Base-by-base conservation (phyloP, 2,329 filamentous ascomycete genomes). In the Colletotrichum tamarilloi region DNA sequence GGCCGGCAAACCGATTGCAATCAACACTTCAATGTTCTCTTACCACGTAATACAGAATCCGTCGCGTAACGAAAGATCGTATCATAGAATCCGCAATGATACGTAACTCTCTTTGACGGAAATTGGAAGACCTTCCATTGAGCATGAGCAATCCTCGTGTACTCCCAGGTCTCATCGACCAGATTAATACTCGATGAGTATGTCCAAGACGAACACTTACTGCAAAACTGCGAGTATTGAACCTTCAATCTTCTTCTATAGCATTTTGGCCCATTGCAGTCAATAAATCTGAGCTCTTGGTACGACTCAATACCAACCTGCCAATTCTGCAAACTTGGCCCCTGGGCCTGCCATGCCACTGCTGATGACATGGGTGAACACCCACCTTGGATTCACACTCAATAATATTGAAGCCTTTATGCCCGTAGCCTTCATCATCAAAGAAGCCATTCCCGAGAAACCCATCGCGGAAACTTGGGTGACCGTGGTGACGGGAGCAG, bases 391-490 rank as follows among this genome's bases (percentile, higher is more conserved):
- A 30, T 58, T 58, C 11, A 58, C 28, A 2, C 16, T n/a, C 4
- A 58, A 35, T 30, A 19, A n/a, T 32, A 5, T n/a, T 4, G 28
- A 5, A 19, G 7, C 56, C 9, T 58, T 60, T 12, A 38, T 60
- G 32, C 32, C 57, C 11, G 32, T 32, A 7, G 5, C 19, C 5
- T 22, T 42, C 22, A n/a, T 60, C 6, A 24, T 60, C 30, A 9
- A 6, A 14, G 19, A 22, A 7, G 57, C 28, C 3, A 35, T 60
- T 16, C 12, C 57, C 5, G 30, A 38, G 11, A 42, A 60, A n/a
- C 26, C 60, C 6, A 38, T 65, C 3, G 35, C 67, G 9, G 60
- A 69, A 16, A 69, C 22, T 14, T 65, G 38, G 60, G 60, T 69
- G 22, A 69, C 67, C 1, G 22, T 69, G 11, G 60, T 42, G 12